These are phyloP conservation scores for Herpetospermum pedunculosum DNA, from an alignment of 306 rosid species.

Conservation along the genomic window DNA sequence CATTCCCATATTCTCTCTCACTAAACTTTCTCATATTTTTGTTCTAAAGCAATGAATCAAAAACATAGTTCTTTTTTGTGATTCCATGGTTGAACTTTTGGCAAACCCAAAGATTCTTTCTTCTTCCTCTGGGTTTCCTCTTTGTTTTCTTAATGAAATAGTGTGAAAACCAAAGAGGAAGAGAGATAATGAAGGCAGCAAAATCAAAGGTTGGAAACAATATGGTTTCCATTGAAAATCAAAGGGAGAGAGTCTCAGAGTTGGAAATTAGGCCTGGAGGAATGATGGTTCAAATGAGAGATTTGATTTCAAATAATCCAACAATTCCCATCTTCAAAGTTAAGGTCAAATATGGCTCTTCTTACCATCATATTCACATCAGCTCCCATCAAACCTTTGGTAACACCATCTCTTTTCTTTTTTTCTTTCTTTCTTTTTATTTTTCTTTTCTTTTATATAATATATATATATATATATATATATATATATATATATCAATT, in stretches of 20 bases:
- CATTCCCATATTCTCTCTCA: not conserved
- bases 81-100: slow-evolving; percentile 17
- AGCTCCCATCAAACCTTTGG: slow-evolving; percentile 79
- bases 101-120: slow-evolving; percentile 22
- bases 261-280: slow-evolving; percentile 83
- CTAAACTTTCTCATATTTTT: slow-evolving; percentile 10
- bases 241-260: slow-evolving; percentile 4
- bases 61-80: slow-evolving; percentile 9
- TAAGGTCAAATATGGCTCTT: slow-evolving; percentile 50
- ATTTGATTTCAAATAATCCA: slow-evolving; percentile 16
- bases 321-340: slow-evolving; percentile 36
- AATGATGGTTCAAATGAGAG: slow-evolving; percentile 74
- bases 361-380: slow-evolving; percentile 39
- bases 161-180: not conserved
- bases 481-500: no score
- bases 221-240: slow-evolving; percentile 23
- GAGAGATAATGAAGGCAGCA: slow-evolving; percentile 10
- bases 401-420: no score
- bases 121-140: slow-evolving; percentile 29
- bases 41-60: slow-evolving; percentile 7
- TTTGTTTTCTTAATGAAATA: not conserved
- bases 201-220: slow-evolving; percentile 16
- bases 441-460: not conserved
- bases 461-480: no score
- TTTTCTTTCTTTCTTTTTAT: no score